phyloP scores from a whole-genome alignment of 2,329 filamentous ascomycete species.

The Exophiala phaeomuriformis region DNA sequence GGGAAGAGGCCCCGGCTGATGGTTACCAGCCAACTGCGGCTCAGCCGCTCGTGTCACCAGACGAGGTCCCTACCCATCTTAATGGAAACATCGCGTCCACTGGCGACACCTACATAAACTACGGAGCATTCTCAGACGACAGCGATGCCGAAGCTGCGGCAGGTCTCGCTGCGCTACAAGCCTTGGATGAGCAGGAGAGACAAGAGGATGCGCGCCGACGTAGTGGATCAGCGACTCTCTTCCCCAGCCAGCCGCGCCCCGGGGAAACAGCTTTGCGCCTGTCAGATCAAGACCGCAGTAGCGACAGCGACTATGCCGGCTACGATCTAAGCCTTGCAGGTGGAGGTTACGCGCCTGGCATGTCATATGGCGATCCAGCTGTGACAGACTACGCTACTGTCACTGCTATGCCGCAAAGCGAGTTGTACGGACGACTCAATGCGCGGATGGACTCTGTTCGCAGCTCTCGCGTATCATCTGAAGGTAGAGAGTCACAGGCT shows the following conservation, averaged over 20 bases:
- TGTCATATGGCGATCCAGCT: slow-evolving; percentile 54
- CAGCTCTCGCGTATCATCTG: slow-evolving; percentile 27
- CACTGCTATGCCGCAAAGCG: slow-evolving; percentile 18
- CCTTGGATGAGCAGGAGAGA: slow-evolving; percentile 72
- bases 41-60: slow-evolving; percentile 32
- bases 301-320: slow-evolving; percentile 64
- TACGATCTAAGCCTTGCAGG: slow-evolving; percentile 69
- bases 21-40: slow-evolving; percentile 27
- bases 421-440: slow-evolving; percentile 20
- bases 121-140: slow-evolving; percentile 56
- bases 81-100: slow-evolving; percentile 46
- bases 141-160: slow-evolving; percentile 83
- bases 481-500: slow-evolving; percentile 25
- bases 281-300: slow-evolving; percentile 39
- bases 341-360: slow-evolving; percentile 59
- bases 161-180: slow-evolving; percentile 72
- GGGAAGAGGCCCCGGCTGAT: slow-evolving; percentile 10
- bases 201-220: slow-evolving; percentile 49
- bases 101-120: slow-evolving; percentile 41
- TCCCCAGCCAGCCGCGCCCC: slow-evolving; percentile 33
- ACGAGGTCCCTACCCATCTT: slow-evolving; percentile 40
- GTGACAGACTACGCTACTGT: slow-evolving; percentile 22
- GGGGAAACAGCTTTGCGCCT: slow-evolving; percentile 29
- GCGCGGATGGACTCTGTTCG: slow-evolving; percentile 26
- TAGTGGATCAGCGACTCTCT: slow-evolving; percentile 36